Percentiles rank a stretch among this genome's conserved stretches.
Evolutionary conservation across 495 filamentous ascomycete genomes (phyloP).

Genomic region (Tuber indicum): DNA sequence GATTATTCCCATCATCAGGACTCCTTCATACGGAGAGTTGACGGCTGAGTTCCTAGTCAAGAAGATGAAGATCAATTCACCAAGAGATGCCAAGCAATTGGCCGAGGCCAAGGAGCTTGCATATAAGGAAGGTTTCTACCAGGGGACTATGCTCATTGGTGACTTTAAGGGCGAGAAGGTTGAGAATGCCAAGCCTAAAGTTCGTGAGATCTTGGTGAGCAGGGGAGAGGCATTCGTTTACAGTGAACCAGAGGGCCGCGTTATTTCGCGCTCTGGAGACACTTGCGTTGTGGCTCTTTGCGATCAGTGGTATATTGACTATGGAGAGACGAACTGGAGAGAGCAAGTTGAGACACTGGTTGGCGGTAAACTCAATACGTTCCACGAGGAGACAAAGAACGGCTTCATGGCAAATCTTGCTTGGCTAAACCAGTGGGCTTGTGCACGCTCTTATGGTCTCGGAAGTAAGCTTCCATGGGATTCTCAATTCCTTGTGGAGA

Average conservation of each 20-base stretch:
- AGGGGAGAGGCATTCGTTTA: conserved; percentile 80
- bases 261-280: conserved; percentile 78
- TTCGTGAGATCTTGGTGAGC: conserved; percentile 70
- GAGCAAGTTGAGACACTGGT: conserved; percentile 66
- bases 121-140: conserved; percentile 97
- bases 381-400: conserved; percentile 69
- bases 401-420: conserved; percentile 73
- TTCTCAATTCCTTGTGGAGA: conserved; percentile 82
- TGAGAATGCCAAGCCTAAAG: conserved; percentile 75
- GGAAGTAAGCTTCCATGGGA: conserved; percentile 98
- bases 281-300: conserved; percentile 87
- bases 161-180: conserved; percentile 85
- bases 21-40: conserved; percentile 79
- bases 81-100: conserved; percentile 84
- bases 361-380: conserved; percentile 67
- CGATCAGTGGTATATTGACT: conserved; percentile 96
- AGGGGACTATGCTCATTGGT: conserved; percentile 82
- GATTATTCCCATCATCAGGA: conserved; percentile 80
- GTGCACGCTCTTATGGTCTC: conserved; percentile 82
- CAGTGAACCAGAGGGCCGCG: conserved; percentile 82
- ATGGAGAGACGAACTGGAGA: conserved; percentile 81
- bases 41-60: conserved; percentile 78
- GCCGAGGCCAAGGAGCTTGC: conserved; percentile 91
- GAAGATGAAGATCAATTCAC: conserved; percentile 90
- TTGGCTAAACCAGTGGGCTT: conserved; percentile 96